phyloP scores from a whole-genome alignment of 1,139 yeast genomes.

The Hansenula sp. region DNA sequence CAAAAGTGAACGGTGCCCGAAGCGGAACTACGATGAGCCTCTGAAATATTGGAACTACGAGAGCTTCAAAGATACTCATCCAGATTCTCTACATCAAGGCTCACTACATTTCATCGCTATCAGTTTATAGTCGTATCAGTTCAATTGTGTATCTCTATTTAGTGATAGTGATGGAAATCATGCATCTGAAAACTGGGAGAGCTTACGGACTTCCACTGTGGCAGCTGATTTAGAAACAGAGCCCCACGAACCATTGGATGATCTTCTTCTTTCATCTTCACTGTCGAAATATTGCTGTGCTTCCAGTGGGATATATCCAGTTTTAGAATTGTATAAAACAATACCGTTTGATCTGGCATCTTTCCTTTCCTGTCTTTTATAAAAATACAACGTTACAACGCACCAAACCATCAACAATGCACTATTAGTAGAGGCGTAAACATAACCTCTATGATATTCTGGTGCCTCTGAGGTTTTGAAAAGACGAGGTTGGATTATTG shows the following conservation, averaged over 20 bases:
- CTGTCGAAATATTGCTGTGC: not conserved
- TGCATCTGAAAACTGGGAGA: not conserved
- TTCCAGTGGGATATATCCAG: conserved; percentile 1
- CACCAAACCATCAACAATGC: conserved; percentile 45
- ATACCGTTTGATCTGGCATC: conserved; percentile 50
- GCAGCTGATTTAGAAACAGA: not conserved
- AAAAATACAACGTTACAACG: conserved; percentile 47
- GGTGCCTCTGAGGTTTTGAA: conserved; percentile 58
- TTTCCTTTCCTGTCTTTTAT: conserved; percentile 52
- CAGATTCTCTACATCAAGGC: too few species aligned
- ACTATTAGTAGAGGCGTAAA: conserved; percentile 39
- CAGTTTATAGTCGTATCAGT: too few species aligned
- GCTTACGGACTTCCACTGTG: not conserved
- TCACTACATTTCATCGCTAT: too few species aligned
- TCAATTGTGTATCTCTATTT: too few species aligned
- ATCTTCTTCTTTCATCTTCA: not conserved
- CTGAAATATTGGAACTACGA: too few species aligned
- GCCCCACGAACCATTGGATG: not conserved
- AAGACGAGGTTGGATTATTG: conserved; percentile 36
- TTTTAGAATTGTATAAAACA: conserved; percentile 32
- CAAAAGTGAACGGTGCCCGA: too few species aligned
- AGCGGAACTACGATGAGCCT: too few species aligned
- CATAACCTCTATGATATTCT: conserved; percentile 45
- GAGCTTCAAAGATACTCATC: too few species aligned
- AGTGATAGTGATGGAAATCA: too few species aligned